Percentiles rank a stretch among this genome's conserved stretches.
Evolutionary conservation across 441 rosid species (phyloP).

Genomic region (Populus hybrid): DNA sequence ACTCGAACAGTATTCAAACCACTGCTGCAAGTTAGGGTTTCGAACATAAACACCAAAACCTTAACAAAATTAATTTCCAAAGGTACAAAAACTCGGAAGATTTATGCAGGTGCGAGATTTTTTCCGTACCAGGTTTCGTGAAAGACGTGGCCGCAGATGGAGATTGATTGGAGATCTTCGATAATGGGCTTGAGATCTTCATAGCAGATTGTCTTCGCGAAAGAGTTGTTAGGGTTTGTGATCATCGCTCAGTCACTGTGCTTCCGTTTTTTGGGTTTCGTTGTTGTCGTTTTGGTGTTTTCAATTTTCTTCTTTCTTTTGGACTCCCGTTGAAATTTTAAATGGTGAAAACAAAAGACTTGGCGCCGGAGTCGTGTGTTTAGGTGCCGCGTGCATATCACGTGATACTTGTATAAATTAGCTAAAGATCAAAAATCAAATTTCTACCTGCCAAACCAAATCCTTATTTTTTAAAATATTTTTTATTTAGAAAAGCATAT

Average conservation of each 20-base stretch:
- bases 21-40: constrained; percentile 73
- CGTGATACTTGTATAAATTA: too few species aligned
- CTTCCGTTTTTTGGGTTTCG: background rate
- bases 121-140: constrained; percentile 66
- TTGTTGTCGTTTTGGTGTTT: background rate
- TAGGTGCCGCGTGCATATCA: too few species aligned
- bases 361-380: too few species aligned
- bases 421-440: too few species aligned
- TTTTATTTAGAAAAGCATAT: too few species aligned
- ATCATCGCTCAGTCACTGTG: constrained; percentile 19
- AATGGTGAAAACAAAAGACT: background rate
- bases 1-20: constrained; percentile 80
- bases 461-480: too few species aligned
- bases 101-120: background rate
- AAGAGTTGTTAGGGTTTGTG: constrained; percentile 22
- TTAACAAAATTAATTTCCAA: background rate
- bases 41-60: background rate
- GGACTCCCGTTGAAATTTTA: constrained; percentile 5
- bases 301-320: too few species aligned
- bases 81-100: background rate
- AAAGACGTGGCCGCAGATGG: constrained; percentile 88
- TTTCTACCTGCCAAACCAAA: too few species aligned
- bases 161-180: constrained; percentile 76
- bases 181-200: constrained; percentile 86
- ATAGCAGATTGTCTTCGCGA: constrained; percentile 59